A percentile compares a stretch with the other conserved stretches of the same genome.
Conservation (phyloP, 345 rosid genomes). For the Acer negundo region DNA sequence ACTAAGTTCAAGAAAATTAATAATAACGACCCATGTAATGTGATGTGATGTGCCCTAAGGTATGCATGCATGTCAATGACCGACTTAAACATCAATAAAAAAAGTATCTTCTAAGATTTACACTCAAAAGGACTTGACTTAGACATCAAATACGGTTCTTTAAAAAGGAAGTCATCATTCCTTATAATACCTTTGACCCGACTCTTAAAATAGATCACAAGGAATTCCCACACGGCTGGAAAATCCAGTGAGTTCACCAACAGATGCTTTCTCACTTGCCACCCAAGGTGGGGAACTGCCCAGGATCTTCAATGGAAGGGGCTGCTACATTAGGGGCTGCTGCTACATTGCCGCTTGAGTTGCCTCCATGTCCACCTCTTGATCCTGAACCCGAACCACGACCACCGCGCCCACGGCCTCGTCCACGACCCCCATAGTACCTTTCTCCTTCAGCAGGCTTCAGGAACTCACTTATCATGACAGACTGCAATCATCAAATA, state of each 20-base stretch:
- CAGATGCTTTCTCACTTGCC: constrained; percentile 60
- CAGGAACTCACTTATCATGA: constrained; percentile 90
- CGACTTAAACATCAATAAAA: constrained; percentile 26
- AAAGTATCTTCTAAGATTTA: constrained; percentile 42
- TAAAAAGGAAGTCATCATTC: constrained; percentile 31
- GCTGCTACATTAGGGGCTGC: constrained; percentile 80
- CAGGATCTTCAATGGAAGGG: constrained; percentile 73
- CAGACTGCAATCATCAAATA: constrained; percentile 46
- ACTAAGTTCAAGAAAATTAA: constrained; percentile 21
- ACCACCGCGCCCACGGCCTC: constrained; percentile 64
- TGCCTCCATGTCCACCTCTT: constrained; percentile 57
- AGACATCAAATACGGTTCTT: constrained; percentile 26
- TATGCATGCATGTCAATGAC: constrained; percentile 25
- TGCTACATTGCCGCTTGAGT: constrained; percentile 30
- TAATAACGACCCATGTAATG: constrained; percentile 24
- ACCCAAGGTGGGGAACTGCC: constrained; percentile 90
- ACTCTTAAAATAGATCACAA: constrained; percentile 23
- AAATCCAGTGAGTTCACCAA: constrained; percentile 4
- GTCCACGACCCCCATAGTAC: constrained; percentile 60
- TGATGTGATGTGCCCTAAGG: constrained; percentile 23
- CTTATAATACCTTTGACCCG: constrained; percentile 25
- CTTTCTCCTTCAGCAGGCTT: constrained; percentile 93
- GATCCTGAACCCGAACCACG: constrained; percentile 35
- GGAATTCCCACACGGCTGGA: constrained; percentile 18
- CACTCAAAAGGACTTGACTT: constrained; percentile 34